Conservation (phyloP, 2,329 filamentous ascomycete species). For the Hypoxylon sp. region DNA sequence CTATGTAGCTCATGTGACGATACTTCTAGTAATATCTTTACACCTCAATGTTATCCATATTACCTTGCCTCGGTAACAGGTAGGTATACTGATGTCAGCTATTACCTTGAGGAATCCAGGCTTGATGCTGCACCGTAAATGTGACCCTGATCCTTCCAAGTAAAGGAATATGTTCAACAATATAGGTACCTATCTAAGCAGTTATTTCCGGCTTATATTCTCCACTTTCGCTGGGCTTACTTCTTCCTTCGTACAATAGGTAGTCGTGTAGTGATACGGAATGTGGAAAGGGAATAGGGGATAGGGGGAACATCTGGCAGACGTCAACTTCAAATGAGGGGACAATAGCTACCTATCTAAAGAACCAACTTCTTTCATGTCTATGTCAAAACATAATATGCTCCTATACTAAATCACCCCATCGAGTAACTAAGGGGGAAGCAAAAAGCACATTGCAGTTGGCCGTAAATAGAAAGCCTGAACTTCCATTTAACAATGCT, state of each 20-base stretch:
- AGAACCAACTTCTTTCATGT: too few species aligned
- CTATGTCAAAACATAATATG: too few species aligned
- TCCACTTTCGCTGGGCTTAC: not conserved
- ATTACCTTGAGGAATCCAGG: not conserved
- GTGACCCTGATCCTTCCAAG: not conserved
- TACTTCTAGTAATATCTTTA: not conserved
- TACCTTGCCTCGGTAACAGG: not conserved
- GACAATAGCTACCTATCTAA: not conserved
- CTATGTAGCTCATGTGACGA: not conserved
- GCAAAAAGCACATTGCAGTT: not conserved
- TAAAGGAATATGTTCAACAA: not conserved
- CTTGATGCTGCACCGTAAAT: not conserved
- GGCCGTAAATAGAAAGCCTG: not conserved
- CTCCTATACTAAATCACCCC: not conserved
- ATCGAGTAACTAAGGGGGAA: not conserved
- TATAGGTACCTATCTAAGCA: not conserved
- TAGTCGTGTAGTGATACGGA: not conserved
- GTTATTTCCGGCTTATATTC: not conserved
- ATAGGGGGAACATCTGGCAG: not conserved
- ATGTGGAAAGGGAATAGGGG: not conserved
- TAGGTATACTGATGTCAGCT: not conserved
- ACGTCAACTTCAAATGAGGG: not conserved
- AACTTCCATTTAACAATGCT: too few species aligned
- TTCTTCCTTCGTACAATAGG: not conserved
- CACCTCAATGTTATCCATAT: not conserved